Evolutionary conservation across 2,329 filamentous ascomycete species (phyloP).

Genomic region (Alternaria panax): DNA sequence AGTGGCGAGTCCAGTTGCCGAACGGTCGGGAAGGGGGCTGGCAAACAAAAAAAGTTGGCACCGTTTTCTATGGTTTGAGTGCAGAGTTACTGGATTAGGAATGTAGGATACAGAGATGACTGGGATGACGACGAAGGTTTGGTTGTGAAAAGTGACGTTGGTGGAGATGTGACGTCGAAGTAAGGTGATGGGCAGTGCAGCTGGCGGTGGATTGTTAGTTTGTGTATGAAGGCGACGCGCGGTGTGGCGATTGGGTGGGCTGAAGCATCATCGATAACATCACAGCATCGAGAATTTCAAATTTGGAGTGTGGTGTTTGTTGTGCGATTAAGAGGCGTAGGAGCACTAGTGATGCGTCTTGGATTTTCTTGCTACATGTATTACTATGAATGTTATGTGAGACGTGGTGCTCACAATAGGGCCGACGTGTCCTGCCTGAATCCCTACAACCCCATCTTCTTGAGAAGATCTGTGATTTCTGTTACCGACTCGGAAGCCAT

Average conservation of each 20-base stretch:
- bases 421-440: neutral
- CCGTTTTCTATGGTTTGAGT: neutral
- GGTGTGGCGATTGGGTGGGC: neutral
- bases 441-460: neutral
- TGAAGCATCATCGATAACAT: neutral
- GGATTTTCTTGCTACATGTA: neutral
- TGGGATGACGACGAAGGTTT: neutral
- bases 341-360: neutral
- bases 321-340: too few species aligned
- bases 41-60: slow-evolving; percentile 13
- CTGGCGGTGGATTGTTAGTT: neutral
- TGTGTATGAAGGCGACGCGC: neutral
- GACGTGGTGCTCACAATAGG: slow-evolving; percentile 2
- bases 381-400: neutral
- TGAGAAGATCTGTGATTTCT: neutral
- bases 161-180: neutral
- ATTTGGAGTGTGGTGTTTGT: neutral
- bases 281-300: neutral
- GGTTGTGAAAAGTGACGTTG: neutral
- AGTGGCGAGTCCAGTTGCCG: neutral
- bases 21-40: neutral
- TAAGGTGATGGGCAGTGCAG: neutral
- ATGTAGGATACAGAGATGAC: neutral
- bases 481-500: neutral
- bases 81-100: neutral